phyloP scores from a whole-genome alignment of 2,329 filamentous ascomycete genomes.

The Aaosphaeria arxii region DNA sequence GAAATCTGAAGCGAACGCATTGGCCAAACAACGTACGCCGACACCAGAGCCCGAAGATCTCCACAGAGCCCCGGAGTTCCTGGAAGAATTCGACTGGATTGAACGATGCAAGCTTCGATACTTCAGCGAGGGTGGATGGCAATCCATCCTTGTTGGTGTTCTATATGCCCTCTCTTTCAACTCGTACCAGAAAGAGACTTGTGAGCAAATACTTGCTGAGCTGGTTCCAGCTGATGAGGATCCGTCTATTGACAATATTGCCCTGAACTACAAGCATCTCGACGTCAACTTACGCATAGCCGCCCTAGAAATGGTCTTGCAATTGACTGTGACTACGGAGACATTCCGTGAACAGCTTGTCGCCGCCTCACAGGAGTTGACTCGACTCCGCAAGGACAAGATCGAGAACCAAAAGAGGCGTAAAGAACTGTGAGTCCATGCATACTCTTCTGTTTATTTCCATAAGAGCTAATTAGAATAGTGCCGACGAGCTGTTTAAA shows the following conservation, averaged over 20 bases:
- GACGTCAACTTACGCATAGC: slow-evolving; percentile 80
- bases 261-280: slow-evolving; percentile 67
- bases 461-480: slow-evolving; percentile 30
- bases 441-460: slow-evolving; percentile 21
- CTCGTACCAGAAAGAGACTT: slow-evolving; percentile 65
- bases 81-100: slow-evolving; percentile 77
- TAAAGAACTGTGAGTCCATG: slow-evolving; percentile 53
- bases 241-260: slow-evolving; percentile 71
- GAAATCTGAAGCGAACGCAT: slow-evolving; percentile 69
- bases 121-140: slow-evolving; percentile 86
- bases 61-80: slow-evolving; percentile 73
- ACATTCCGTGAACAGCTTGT: slow-evolving; percentile 86
- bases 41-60: slow-evolving; percentile 33
- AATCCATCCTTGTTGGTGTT: slow-evolving; percentile 82
- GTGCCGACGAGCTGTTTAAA: slow-evolving; percentile 66
- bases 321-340: slow-evolving; percentile 82
- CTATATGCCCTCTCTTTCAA: slow-evolving; percentile 80
- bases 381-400: slow-evolving; percentile 89
- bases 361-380: slow-evolving; percentile 91
- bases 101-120: slow-evolving; percentile 79
- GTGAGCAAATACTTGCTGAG: slow-evolving; percentile 74
- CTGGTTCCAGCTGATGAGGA: slow-evolving; percentile 78
- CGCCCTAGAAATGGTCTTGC: slow-evolving; percentile 79
- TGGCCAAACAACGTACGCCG: slow-evolving; percentile 36
- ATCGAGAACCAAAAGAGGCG: slow-evolving; percentile 85